These are phyloP conservation scores for Aspergillus jensenii DNA, from an alignment of 2,329 filamentous ascomycete species.

Conservation along the genomic window DNA sequence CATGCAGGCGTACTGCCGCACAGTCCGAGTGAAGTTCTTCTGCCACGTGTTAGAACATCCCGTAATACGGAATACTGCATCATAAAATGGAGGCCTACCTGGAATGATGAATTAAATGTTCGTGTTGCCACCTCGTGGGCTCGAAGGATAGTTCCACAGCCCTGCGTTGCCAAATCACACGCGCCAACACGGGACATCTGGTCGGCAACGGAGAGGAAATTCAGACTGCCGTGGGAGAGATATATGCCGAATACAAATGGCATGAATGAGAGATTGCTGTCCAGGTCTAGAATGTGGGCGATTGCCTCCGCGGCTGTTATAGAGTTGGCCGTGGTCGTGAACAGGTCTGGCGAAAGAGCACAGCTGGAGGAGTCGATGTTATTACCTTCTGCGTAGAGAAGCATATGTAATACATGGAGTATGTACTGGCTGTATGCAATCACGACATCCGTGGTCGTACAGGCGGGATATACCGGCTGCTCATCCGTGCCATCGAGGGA, in stretches of 20 bases:
- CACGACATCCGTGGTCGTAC: constrained; percentile 29
- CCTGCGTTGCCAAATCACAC: constrained; percentile 48
- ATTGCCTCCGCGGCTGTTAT: constrained; percentile 50
- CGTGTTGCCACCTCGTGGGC: constrained; percentile 54
- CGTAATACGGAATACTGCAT: no score
- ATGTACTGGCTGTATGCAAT: constrained; percentile 51
- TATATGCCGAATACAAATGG: constrained; percentile 56
- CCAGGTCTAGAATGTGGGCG: constrained; percentile 47
- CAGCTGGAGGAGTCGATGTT: constrained; percentile 51
- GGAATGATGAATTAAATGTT: constrained; percentile 52
- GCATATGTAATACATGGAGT: constrained; percentile 50
- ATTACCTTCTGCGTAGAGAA: constrained; percentile 50
- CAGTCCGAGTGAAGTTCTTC: no score
- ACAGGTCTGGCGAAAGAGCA: constrained; percentile 30
- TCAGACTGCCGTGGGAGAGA: constrained; percentile 52
- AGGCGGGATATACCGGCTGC: no score
- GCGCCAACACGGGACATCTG: constrained; percentile 48
- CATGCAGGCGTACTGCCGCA: no score
- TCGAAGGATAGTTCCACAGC: constrained; percentile 52
- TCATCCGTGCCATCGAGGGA: neutral
- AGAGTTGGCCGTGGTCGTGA: constrained; percentile 49
- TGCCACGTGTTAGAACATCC: no score
- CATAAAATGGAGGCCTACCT: constrained; percentile 30
- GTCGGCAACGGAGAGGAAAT: constrained; percentile 51
- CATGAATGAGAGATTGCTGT: constrained; percentile 54